Percentiles rank a stretch among this genome's conserved stretches.
Conservation (phyloP, 345 rosid genomes). For the Linum lewisii region DNA sequence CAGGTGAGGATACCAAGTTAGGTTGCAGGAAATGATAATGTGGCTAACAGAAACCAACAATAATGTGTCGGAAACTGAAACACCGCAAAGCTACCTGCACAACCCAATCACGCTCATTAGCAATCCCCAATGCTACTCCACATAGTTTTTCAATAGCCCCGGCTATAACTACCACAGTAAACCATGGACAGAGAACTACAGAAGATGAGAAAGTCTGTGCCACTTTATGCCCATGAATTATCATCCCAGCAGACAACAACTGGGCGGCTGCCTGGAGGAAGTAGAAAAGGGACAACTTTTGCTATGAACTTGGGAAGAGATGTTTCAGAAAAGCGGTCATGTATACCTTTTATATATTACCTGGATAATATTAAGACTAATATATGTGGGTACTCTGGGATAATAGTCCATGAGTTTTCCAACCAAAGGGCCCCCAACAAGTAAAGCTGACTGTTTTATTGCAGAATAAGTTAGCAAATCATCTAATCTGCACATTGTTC, state of each 20-base stretch:
- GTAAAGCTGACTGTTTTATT: constrained; percentile 45
- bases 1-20: constrained; percentile 6
- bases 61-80: background rate
- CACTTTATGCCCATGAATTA: constrained; percentile 57
- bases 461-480: constrained; percentile 14
- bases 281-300: constrained; percentile 13
- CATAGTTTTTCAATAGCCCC: constrained; percentile 78
- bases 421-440: constrained; percentile 79
- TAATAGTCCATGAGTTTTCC: constrained; percentile 84
- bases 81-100: constrained; percentile 53
- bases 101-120: constrained; percentile 94
- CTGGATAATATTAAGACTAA: constrained; percentile 63
- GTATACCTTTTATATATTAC: constrained; percentile 18
- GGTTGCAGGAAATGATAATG: constrained; percentile 3
- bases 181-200: constrained; percentile 73
- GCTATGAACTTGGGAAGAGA: background rate
- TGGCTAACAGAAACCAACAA: constrained; percentile 12
- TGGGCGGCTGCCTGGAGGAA: constrained; percentile 69
- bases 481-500: background rate
- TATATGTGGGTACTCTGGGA: constrained; percentile 78
- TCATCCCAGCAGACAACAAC: constrained; percentile 75
- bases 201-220: constrained; percentile 44
- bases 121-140: constrained; percentile 80
- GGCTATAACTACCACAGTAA: constrained; percentile 53
- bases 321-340: background rate